Evolutionary conservation across 2,329 filamentous ascomycete species (phyloP), one percentile per base, ranked within the genome.

Genomic region (Tolypocladium nubicola): DNA sequence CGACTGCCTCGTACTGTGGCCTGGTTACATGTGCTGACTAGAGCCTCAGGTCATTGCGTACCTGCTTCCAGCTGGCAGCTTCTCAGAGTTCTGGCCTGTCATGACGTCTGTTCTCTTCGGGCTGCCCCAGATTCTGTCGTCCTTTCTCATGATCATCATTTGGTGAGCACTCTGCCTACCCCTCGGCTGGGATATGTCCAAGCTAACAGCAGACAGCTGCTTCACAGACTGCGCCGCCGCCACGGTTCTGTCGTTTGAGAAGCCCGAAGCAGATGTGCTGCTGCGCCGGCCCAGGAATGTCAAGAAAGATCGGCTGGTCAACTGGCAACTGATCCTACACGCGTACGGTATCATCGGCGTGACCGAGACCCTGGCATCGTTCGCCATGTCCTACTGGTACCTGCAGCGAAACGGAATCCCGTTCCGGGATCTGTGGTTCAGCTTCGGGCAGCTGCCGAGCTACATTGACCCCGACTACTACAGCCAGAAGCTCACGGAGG

Each of bases 171-270:
- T 13, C 23, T 52, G 26, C 21, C 30, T 9, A 13, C 0, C 38
- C 3, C 14, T 13, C 35, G 23, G 16, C 16, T 35, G 30, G 4
- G 2, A 11, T 11, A 37, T 14, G 10, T 6, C 3, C 19, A 52
- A 1, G 30, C 47, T 52, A 10, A 52, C 47, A 13, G 30, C 13
- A 13, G 33, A 30, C 66, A 78, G 79, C 66, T 89, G 87, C 68
- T 89, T 91, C 70, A 92, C 88, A 14, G 89, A 93, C 67, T 89
- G 86, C 61, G 80, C 82, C 8, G 86, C 86, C 1, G 86, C 89
- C 0, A 88, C 87, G 1, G 82, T 85, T 2, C 78, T 93, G 9
- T 88, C 88, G 0, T 91, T 89, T 66, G 89, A 93, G 67, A 80
- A 84, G 52, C 87, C 88, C 1, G 89, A 93, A 69, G 85, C 86